These are phyloP conservation scores for Arthroderma uncinatum DNA, from an alignment of 2,329 filamentous ascomycete genomes.

Conservation along the genomic window DNA sequence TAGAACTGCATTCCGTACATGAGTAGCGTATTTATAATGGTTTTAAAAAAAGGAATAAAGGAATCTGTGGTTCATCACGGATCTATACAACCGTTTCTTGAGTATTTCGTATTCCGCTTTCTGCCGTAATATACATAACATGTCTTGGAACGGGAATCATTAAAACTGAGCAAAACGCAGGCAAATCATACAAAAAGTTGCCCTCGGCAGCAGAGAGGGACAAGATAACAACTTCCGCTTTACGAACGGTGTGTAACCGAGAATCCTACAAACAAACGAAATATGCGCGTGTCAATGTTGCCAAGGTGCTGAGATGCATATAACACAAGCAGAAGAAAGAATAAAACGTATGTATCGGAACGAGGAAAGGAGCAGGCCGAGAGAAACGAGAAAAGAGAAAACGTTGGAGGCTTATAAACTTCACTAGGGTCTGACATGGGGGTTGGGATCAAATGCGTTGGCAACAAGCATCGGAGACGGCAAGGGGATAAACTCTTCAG, in stretches of 20 bases:
- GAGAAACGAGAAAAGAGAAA: constrained; percentile 2
- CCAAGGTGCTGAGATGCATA: background rate
- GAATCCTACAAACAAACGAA: background rate
- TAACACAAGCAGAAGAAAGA: background rate
- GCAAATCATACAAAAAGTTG: background rate
- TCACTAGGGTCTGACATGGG: background rate
- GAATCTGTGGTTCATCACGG: background rate
- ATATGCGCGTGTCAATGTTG: background rate
- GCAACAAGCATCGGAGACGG: background rate
- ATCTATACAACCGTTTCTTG: background rate
- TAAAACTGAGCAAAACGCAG: background rate
- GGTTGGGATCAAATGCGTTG: background rate
- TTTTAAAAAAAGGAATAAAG: background rate
- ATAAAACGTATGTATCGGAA: background rate
- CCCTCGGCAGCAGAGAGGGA: background rate
- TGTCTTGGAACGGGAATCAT: background rate
- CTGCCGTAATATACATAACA: too few species aligned
- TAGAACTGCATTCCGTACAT: background rate
- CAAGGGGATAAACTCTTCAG: background rate
- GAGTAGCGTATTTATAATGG: background rate
- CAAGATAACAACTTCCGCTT: background rate
- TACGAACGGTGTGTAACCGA: constrained; percentile 3
- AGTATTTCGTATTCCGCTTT: background rate
- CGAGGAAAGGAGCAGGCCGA: background rate
- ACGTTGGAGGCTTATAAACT: background rate